Evolutionary conservation across 1,139 yeast genomes (phyloP), one percentile per base, ranked within the genome.

Genomic region (Magnusiomyces sp.): DNA sequence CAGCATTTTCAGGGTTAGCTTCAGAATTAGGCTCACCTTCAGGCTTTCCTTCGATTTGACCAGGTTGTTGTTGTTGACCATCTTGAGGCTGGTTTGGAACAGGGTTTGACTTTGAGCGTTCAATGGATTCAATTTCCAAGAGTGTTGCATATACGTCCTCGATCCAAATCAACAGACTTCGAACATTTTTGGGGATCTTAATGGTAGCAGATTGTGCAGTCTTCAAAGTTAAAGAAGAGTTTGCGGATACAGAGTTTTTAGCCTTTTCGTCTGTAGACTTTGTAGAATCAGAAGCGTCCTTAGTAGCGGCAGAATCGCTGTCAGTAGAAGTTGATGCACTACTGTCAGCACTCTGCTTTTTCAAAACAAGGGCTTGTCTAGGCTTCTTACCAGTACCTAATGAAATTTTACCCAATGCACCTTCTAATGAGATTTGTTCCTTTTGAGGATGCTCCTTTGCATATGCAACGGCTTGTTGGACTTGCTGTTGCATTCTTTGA

Each of bases 401-500:
- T 5, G 94, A 80, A 53, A 89, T 84, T 69, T 85, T 87, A 59
- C 97, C 97, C 54, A 90, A 74, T 0, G 95, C 94, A 59, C 97
- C 97, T 62, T 86, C 96, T 59, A 83, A 81, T 47, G 83, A 81
- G 56, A 79, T 74, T 58, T 79, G 84, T 33, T 79, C 80, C 61
- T 77, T 75, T 71, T 82, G 85, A 57, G 95, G 92, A 64, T 87
- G 80, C 62, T 88, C 95, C 64, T 88, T 86, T 38, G 97, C 97
- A 48, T 88, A 94, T 45, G 95, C 86, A 20, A 92, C 97, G 7
- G 97, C 97, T 63, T 86, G 86, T 65, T 90, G 95, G 51, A 94
- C 97, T 70, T 92, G 97, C 64, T 90, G 96, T 71, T 92, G 97
- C 97, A 92, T 90, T 74, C 96, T 82, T 70, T 87, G 96, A 61